Percentiles rank a stretch among this genome's conserved stretches.
phyloP scores from a whole-genome alignment of 1,284 basidiomycete genomes.

The Malassezia psittaci region DNA sequence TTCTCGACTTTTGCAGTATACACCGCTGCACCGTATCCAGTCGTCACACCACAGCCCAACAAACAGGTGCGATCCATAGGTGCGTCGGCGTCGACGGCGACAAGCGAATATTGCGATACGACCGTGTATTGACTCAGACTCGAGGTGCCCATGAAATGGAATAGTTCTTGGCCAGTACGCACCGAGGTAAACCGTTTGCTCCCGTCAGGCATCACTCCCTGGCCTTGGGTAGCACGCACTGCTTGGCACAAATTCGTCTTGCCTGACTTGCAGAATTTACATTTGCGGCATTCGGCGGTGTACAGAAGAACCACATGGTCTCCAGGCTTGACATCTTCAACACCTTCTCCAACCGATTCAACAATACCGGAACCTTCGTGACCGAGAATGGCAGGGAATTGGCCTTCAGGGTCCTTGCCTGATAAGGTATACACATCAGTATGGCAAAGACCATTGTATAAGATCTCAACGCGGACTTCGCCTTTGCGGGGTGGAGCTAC shows the following conservation, averaged over 20 bases:
- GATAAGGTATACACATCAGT: conserved; percentile 95
- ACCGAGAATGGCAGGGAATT: conserved; percentile 80
- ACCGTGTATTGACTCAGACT: conserved; percentile 99
- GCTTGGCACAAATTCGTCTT: conserved; percentile 67
- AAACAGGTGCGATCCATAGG: conserved; percentile 89
- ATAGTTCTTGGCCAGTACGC: conserved; percentile 66
- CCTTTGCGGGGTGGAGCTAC: conserved; percentile 79
- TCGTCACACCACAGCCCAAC: conserved; percentile 88
- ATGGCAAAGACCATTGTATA: conserved; percentile 93
- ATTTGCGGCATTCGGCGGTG: conserved; percentile 44
- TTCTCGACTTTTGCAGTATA: conserved; percentile 52
- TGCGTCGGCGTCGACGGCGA: conserved; percentile 71
- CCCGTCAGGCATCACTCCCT: conserved; percentile 89
- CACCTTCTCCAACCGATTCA: conserved; percentile 86
- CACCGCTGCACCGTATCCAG: conserved; percentile 80
- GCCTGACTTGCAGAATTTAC: conserved; percentile 83
- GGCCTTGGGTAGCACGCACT: conserved; percentile 89
- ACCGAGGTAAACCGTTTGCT: conserved; percentile 74
- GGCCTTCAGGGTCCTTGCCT: conserved; percentile 89
- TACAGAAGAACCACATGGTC: conserved; percentile 62
- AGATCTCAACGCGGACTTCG: conserved; percentile 86
- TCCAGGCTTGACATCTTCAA: conserved; percentile 68
- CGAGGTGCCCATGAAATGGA: conserved; percentile 97
- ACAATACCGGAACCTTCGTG: conserved; percentile 54
- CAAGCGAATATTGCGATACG: conserved; percentile 91